Base-by-base conservation (phyloP, 2,329 filamentous ascomycete genomes). In the Arthrobotrys conoides region DNA sequence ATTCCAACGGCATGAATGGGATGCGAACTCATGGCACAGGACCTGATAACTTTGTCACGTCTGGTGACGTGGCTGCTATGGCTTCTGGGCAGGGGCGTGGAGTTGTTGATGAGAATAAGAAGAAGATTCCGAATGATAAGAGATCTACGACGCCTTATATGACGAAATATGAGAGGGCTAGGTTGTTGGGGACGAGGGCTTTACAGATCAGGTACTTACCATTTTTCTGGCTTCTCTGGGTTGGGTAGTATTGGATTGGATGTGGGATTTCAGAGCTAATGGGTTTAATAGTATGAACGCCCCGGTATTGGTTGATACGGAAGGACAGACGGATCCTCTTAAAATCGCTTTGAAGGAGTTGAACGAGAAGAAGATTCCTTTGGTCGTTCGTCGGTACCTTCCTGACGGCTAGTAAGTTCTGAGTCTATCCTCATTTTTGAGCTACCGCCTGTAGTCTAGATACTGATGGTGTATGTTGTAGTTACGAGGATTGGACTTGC, bases 401-500 rank as follows among this genome's bases (percentile, higher is more conserved):
- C 96, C 96, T 22, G 96, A 99, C 86, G 96, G 96, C 87, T 97
- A 90, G 93, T 96, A 88, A 88, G 93, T 89, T 36, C 38, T 64
- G 27, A 46, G 10, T 30, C 41, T 12, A 10, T 20, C 27, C 27
- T 20, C 24, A 63, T 2, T 33, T 16, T 49, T 38, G 22, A 46
- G n/a, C 9, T 38, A 38, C 55, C 20, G 18, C 10, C 22, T 36
- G 14, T 16, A 48, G 24, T 16, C 38, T 59, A 46, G 38, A 36
- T 53, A 46, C 27, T 71, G 5, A 38, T n/a, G 30, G 33, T 20
- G n/a, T 36, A n/a, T 16, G 3, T 1, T 18, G n/a, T 81, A 95
- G 92, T 87, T 98, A 98, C 85, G 96, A 99, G 88, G 96, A 99
- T 85, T 99, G 96, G 96, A 97, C 94, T 41, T 97, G 94, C 86